phyloP scores from a whole-genome alignment of 2,329 filamentous ascomycete species.

The Hortaea sp. region DNA sequence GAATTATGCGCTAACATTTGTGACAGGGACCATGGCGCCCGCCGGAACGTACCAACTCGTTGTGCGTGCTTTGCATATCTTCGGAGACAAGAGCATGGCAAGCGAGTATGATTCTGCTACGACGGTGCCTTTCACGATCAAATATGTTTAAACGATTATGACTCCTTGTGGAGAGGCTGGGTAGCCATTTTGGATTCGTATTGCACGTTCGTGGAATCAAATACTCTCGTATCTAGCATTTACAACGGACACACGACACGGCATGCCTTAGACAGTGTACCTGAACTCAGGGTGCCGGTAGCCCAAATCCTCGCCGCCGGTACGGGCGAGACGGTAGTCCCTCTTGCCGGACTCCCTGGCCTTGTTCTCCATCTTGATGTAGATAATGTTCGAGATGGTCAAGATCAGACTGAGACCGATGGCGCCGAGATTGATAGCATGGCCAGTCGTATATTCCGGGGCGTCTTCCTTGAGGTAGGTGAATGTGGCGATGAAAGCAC shows the following conservation, averaged over 20 bases:
- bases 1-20: not conserved
- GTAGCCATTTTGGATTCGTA: no score
- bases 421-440: conserved; percentile 33
- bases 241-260: no score
- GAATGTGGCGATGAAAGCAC: conserved; percentile 37
- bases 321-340: conserved; percentile 25
- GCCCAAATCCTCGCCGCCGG: conserved; percentile 25
- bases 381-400: conserved; percentile 26
- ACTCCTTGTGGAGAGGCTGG: no score
- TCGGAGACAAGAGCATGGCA: conserved; percentile 14
- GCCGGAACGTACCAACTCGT: conserved; percentile 21
- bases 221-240: no score
- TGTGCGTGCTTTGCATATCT: conserved; percentile 20
- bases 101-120: not conserved
- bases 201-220: no score
- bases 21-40: conserved; percentile 12
- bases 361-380: conserved; percentile 33
- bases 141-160: not conserved
- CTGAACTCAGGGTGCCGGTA: conserved; percentile 33
- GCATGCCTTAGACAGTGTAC: conserved; percentile 23
- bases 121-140: not conserved
- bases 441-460: conserved; percentile 28
- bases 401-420: conserved; percentile 28
- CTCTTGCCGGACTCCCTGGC: conserved; percentile 30
- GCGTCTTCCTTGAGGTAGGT: conserved; percentile 35